Base-by-base conservation (phyloP, 2,329 filamentous ascomycete genomes). In the Talaromyces sp. region DNA sequence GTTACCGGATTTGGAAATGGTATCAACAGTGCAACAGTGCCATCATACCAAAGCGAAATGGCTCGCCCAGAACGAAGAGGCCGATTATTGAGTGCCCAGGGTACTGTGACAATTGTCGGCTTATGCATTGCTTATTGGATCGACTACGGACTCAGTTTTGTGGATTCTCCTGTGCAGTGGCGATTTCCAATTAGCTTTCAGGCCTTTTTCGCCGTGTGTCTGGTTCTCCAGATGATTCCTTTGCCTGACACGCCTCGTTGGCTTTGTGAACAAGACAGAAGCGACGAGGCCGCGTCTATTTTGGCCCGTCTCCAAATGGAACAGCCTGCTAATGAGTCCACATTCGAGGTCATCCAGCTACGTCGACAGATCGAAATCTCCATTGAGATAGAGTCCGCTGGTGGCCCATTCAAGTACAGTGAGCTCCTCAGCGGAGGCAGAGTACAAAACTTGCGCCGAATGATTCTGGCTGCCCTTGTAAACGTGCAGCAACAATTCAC, bases 91-190 rank as follows among this genome's bases (percentile, higher is more conserved):
- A 68, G 65, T 3, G 50, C 69, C 3, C 68, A 70, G 56, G 69
- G 68, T 1, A 69, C 67, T 0, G 61, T 70, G 3, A 70, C 66
- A 0, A 71, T 70, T 21, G 68, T 81, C 7, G 79, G 79, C 0
- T 72, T 80, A 12, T 76, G 76, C 55, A 74, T 81, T n/a, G 77
- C 77, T 7, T 81, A 80, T 65, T 82, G 79, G 79, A 70, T 71
- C 19, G 72, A 65, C n/a, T 55, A 55, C 14, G 53, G 53, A 19
- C 26, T 41, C 2, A 70, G 70, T n/a, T 68, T 67, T 14, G 60
- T 65, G 35, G 64, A 70, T 3, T 68, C 68, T 0, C 64, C 69
- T 0, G 71, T 77, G 7, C 71, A 74, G 19, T 80, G 77, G 77
- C 73, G 78, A 2, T 75, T 80, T 50, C 78, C 78, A 0, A 72